These are phyloP conservation scores for Boletus vinaceobasis DNA, from an alignment of 768 basidiomycete species.

Conservation along the genomic window DNA sequence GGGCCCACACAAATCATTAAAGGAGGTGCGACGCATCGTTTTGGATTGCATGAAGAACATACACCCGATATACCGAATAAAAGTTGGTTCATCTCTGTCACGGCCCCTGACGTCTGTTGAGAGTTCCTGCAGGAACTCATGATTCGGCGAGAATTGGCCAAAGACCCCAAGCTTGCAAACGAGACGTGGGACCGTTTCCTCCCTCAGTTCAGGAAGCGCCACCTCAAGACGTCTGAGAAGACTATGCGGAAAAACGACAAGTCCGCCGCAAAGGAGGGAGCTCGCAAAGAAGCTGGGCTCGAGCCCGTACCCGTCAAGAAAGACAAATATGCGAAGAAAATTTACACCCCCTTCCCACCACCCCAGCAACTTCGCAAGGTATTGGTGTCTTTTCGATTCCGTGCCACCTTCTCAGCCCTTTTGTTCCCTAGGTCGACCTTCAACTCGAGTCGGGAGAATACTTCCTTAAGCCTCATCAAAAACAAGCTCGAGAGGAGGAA, in stretches of 20 bases:
- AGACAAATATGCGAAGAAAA: constrained; percentile 72
- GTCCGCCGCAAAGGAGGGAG: constrained; percentile 55
- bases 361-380: constrained; percentile 92
- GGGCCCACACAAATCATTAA: constrained; percentile 93
- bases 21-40: constrained; percentile 95
- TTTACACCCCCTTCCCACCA: constrained; percentile 99
- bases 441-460: constrained; percentile 97
- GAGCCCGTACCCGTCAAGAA: constrained; percentile 38
- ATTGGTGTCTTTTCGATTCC: constrained; percentile 5
- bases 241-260: constrained; percentile 85
- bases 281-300: constrained; percentile 64
- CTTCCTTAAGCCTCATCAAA: constrained; percentile 91
- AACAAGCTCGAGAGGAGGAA: constrained; percentile 68
- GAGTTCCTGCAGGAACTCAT: constrained; percentile 74
- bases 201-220: constrained; percentile 90
- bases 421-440: constrained; percentile 65
- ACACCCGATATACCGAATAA: constrained; percentile 98
- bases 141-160: constrained; percentile 96
- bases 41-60: constrained; percentile 99
- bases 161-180: constrained; percentile 91
- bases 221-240: constrained; percentile 92
- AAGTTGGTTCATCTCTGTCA: constrained; percentile 45
- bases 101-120: not conserved
- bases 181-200: constrained; percentile 98
- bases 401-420: constrained; percentile 4